These are phyloP conservation scores for Globisporangium ultimum DNA, from an alignment of 352 stramenopile species.

Conservation along the genomic window DNA sequence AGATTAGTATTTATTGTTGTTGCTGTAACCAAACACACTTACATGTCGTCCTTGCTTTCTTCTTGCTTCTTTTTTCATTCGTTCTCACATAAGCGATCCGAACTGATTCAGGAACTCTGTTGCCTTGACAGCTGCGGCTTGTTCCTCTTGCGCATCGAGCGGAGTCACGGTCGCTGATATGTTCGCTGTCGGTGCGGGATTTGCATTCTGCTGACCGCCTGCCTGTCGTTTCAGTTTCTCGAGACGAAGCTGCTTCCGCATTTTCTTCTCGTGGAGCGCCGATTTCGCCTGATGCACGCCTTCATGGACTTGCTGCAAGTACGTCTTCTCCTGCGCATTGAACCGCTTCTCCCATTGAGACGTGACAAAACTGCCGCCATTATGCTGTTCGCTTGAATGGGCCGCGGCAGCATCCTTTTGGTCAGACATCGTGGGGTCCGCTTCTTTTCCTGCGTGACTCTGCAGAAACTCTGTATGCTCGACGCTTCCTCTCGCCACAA, in stretches of 20 bases:
- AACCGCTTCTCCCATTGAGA: constrained; percentile 82
- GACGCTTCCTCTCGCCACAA: constrained; percentile 33
- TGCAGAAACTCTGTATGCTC: constrained; percentile 29
- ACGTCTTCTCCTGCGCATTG: constrained; percentile 54
- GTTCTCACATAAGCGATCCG: constrained; percentile 34
- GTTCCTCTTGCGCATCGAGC: constrained; percentile 13
- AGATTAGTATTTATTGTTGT: constrained; percentile 11
- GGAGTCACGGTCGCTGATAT: constrained; percentile 1
- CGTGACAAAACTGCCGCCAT: constrained; percentile 59
- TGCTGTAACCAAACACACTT: too few species aligned
- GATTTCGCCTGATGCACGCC: constrained; percentile 42
- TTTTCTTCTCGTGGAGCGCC: constrained; percentile 31
- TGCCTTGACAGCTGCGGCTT: constrained; percentile 37
- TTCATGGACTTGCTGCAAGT: constrained; percentile 66
- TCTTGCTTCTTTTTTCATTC: background rate
- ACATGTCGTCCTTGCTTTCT: too few species aligned
- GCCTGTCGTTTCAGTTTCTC: constrained; percentile 45
- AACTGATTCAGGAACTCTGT: constrained; percentile 64
- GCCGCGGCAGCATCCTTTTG: background rate
- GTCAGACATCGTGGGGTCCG: background rate
- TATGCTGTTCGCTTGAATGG: constrained; percentile 4
- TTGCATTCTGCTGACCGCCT: constrained; percentile 13
- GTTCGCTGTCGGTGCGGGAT: too few species aligned
- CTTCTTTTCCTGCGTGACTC: constrained; percentile 8
- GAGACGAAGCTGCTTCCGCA: constrained; percentile 61